Evolutionary conservation across 1,139 yeast genomes (phyloP).

Genomic region (Taphrina deformans): DNA sequence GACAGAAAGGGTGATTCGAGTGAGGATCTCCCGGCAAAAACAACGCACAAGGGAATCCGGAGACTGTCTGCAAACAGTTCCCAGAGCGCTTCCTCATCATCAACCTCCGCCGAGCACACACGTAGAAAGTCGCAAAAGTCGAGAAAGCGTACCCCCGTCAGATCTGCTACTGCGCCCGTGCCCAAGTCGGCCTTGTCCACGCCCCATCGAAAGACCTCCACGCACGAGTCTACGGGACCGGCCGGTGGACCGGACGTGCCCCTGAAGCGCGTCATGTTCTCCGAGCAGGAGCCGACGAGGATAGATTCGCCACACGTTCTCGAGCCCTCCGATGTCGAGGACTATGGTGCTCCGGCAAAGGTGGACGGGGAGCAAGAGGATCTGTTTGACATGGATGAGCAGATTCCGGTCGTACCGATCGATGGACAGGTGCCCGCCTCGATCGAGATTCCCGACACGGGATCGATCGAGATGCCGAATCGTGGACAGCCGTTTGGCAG

Average conservation of each 20-base stretch:
- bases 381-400: conserved; percentile 30
- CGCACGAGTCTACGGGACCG: neutral
- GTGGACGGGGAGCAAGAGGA: conserved; percentile 11
- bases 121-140: neutral
- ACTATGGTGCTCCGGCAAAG: neutral
- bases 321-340: conserved; percentile 18
- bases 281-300: conserved; percentile 30
- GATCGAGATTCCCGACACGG: conserved; percentile 1
- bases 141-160: conserved; percentile 2
- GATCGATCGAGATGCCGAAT: neutral
- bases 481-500: conserved; percentile 14
- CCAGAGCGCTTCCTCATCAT: neutral
- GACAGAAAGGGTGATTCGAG: neutral
- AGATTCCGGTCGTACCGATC: conserved; percentile 17
- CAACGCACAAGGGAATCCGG: neutral
- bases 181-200: conserved; percentile 19
- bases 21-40: neutral
- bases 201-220: conserved; percentile 3
- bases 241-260: conserved; percentile 6
- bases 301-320: conserved; percentile 17
- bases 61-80: neutral
- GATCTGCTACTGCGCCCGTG: conserved; percentile 19
- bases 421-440: neutral
- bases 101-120: neutral
- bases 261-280: conserved; percentile 34